Evolutionary conservation across 176 grass and related monocot genomes (phyloP).

Genomic region (Oryza nivara): DNA sequence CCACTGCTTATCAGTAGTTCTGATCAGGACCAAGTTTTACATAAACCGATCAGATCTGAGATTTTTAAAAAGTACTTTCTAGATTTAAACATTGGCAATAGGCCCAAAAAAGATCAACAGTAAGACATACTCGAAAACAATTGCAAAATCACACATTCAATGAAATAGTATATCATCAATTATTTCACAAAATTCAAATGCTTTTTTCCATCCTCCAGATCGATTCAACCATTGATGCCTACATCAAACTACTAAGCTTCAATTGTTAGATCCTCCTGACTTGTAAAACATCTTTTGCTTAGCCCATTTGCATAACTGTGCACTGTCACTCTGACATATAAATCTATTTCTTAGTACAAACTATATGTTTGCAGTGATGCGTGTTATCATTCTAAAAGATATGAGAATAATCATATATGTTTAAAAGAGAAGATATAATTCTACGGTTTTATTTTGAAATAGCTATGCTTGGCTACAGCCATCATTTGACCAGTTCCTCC

Average conservation of each 20-base stretch:
- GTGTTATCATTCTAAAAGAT: neutral
- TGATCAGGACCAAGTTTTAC: too few relatives aligned
- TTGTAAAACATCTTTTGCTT: neutral
- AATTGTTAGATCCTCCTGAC: neutral
- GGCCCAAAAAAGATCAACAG: neutral
- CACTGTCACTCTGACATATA: neutral
- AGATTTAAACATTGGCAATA: neutral
- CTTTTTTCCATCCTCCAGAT: neutral
- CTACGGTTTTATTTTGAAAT: neutral
- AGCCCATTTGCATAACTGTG: conserved; percentile 5
- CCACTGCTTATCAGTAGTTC: too few relatives aligned
- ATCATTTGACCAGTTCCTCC: neutral
- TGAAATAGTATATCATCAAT: neutral
- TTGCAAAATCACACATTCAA: neutral
- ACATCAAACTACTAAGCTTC: conserved; percentile 8
- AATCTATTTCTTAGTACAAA: neutral
- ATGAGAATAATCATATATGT: neutral
- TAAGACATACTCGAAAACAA: neutral
- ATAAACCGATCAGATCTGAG: too few relatives aligned
- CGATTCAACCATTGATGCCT: conserved; percentile 5
- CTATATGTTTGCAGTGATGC: conserved; percentile 7
- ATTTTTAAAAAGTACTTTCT: too few relatives aligned
- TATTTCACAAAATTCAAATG: neutral
- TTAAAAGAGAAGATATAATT: neutral
- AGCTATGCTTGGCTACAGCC: neutral